Base-by-base conservation (phyloP, 2,329 filamentous ascomycete species). In the Diaporthe citri region DNA sequence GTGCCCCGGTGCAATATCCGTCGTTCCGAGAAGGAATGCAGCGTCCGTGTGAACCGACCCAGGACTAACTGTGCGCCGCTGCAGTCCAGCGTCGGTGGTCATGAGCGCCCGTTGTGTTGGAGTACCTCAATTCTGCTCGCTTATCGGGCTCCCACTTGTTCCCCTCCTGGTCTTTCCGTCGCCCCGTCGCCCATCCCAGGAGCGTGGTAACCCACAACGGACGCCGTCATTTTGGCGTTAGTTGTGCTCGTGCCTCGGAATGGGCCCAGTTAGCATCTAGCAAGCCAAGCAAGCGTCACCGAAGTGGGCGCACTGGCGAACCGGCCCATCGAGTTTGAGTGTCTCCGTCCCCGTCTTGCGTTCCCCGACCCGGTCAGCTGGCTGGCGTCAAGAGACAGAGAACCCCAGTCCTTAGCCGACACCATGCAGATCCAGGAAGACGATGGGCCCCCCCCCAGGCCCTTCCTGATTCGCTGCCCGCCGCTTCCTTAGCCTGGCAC, bases 141-240 rank as follows among this genome's bases (percentile, higher is more conserved):
- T 69, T 69, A 69, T 69, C 64, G 64, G 46, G 46, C 46, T 39
- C 31, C 64, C 64, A 51, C 28, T 66, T 66, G 25, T 31, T 28
- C 60, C 28, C 10, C 43, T 36, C 25, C 51, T 55, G n/a, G 51
- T 55, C 51, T 13, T 28, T 55, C 39, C 59, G 39, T 64, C n/a
- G 20, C 31, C 46, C 64, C n/a, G n/a, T 10, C 41, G 9, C 20
- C 46, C 52, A 60, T 60, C 64, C 72, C 72, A 74, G 59, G 41
- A 46, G 64, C 56, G 46, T 56, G 72, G 72, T 74, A 74, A 39
- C 34, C 72, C 72, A 60, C 67, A 48, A 59, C 52, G 56, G 55
- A 71, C 56, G 72, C 64, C 64, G n/a, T 69, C 64, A 31, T 55
- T 39, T 55, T 55, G 31, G 48, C 64, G 34, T 41, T 15, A 9